Base-by-base conservation (phyloP, 2,329 filamentous ascomycete genomes). In the Metarhizium humberi region DNA sequence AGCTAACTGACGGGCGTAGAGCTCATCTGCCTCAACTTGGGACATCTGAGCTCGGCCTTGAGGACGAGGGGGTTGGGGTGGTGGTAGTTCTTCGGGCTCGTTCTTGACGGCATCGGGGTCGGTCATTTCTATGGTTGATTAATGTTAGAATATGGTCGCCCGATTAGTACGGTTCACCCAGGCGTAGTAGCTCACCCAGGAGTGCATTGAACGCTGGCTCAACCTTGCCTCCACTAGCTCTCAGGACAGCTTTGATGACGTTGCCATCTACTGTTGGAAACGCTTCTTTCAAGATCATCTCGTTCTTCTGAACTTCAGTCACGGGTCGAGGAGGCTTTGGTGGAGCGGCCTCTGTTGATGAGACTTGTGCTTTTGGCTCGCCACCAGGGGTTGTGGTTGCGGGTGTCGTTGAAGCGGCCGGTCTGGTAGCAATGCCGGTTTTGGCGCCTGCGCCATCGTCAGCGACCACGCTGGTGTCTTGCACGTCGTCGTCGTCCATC, bases 121-220 rank as follows among this genome's bases (percentile, higher is more conserved):
- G 58, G 87, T 90, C 87, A 90, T 90, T 64, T 86, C 86, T 87
- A 36, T 38, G 20, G n/a, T 40, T 1, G n/a, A 3, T 29, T 30
- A 7, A 43, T 25, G 52, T 57, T 18, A 57, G 53, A 32, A 8
- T 11, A 16, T 30, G 7, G 16, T n/a, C 11, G 6, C 3, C 4
- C 10, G 10, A 8, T 40, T 4, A n/a, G 36, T 2, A 14, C 10
- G 29, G 10, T 29, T 8, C 10, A 13, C n/a, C n/a, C 40, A 29
- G 13, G 18, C 36, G n/a, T 29, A 14, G 25, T 14, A 32, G 25
- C 65, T 58, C 77, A 90, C 89, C 88, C 48, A 99, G 79, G 47
- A 99, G 79, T 40, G 94, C 94, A 73, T 96, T 94, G 74, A 99
- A 99, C 14, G 94, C 92, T 36, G 90, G 88, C 71, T 99, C 94